These are phyloP conservation scores for Backusella luteola DNA, from an alignment of 192 early-diverging fungal genomes.

Conservation along the genomic window DNA sequence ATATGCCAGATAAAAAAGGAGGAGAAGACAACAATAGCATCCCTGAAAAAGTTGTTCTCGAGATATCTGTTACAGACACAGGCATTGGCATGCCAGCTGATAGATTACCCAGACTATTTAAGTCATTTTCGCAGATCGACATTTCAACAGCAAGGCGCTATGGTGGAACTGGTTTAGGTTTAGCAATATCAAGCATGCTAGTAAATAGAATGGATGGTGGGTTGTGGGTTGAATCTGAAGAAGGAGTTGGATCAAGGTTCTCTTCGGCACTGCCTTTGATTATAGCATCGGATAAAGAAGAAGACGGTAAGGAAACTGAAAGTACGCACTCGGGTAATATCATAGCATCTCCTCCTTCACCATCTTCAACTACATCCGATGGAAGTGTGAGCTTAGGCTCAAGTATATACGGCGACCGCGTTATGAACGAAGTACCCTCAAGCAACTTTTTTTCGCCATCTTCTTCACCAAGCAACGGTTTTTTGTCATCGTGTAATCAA, in stretches of 20 bases:
- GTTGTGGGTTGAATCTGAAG: conserved; percentile 55
- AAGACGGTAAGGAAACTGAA: background rate
- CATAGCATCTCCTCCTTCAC: conserved; percentile 31
- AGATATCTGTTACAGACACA: conserved; percentile 53
- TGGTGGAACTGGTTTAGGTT: conserved; percentile 63
- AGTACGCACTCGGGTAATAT: background rate
- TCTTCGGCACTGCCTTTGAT: conserved; percentile 44
- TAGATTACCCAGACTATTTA: conserved; percentile 54
- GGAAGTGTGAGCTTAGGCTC: conserved; percentile 20
- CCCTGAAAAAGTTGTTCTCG: conserved; percentile 27
- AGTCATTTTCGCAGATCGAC: conserved; percentile 65
- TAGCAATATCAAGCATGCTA: conserved; percentile 64
- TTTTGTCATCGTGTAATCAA: background rate
- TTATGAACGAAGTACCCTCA: background rate
- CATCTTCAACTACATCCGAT: conserved; percentile 30
- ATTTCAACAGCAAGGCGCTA: conserved; percentile 54
- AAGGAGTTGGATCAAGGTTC: conserved; percentile 54
- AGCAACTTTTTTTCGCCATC: background rate
- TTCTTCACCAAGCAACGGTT: background rate
- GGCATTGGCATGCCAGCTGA: conserved; percentile 63
- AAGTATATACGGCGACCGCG: background rate
- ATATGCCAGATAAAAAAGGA: conserved; percentile 12
- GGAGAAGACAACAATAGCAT: background rate
- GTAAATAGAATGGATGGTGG: conserved; percentile 65
- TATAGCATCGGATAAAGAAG: background rate